Conservation (phyloP, 345 rosid genomes). For the Lagerstroemia speciosa region DNA sequence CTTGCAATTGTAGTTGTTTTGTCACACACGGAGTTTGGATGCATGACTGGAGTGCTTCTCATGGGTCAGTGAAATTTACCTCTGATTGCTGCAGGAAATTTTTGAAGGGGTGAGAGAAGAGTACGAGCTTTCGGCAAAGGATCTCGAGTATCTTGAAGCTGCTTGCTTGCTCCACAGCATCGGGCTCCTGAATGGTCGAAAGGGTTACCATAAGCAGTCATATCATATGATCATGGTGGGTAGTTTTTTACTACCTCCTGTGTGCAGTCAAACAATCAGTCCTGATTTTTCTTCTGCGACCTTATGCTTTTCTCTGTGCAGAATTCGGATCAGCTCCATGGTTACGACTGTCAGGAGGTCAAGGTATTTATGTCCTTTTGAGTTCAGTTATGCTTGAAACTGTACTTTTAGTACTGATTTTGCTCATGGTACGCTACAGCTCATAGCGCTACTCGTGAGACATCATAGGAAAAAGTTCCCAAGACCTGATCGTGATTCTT, state of each 20-base stretch:
- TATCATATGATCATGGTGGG: constrained; percentile 50
- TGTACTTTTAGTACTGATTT: background rate
- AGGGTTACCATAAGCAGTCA: constrained; percentile 72
- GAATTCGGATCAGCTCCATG: constrained; percentile 52
- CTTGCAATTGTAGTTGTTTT: too few species aligned
- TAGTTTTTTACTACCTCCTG: background rate
- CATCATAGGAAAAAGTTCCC: constrained; percentile 68
- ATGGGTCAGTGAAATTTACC: background rate
- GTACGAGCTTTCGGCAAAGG: constrained; percentile 29
- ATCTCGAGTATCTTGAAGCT: constrained; percentile 64
- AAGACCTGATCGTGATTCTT: constrained; percentile 25
- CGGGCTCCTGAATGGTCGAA: constrained; percentile 47
- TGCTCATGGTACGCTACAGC: constrained; percentile 25
- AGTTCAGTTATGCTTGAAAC: constrained; percentile 8
- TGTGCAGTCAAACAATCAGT: background rate
- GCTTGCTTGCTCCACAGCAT: constrained; percentile 68
- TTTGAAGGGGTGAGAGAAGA: constrained; percentile 49
- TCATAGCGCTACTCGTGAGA: constrained; percentile 54
- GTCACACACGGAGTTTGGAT: too few species aligned
- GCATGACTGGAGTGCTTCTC: background rate
- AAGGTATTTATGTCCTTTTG: constrained; percentile 33
- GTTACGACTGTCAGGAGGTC: constrained; percentile 50
- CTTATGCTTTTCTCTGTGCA: constrained; percentile 9
- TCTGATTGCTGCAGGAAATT: constrained; percentile 31
- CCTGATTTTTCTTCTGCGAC: background rate